A percentile compares a stretch with the other conserved stretches of the same genome.
Conservation (phyloP, 2,329 filamentous ascomycete species). For the Fusarium sp. region DNA sequence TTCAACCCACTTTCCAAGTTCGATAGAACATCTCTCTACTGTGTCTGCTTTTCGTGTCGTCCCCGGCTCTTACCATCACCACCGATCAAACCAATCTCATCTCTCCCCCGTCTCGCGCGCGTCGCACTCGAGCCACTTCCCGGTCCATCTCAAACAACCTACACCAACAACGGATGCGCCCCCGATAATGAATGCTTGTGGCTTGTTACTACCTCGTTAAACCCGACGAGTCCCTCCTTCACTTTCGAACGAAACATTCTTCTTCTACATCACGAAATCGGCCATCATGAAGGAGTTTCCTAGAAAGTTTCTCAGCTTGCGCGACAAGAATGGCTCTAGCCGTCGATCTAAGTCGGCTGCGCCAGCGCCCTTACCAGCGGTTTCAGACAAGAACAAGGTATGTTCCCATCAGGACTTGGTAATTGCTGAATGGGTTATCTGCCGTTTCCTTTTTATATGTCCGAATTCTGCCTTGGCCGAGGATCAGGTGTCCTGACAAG, state of each 20-base stretch:
- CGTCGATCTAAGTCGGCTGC: conserved; percentile 68
- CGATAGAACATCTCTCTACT: not conserved
- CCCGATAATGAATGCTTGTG: conserved; percentile 50
- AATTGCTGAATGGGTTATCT: not conserved
- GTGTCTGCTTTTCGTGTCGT: not conserved
- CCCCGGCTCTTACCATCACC: conserved; percentile 5
- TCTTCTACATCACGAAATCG: not conserved
- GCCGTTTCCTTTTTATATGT: not conserved
- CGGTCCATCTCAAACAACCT: conserved; percentile 25
- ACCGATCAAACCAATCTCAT: conserved; percentile 7
- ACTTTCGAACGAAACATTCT: conserved; percentile 6
- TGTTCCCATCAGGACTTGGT: conserved; percentile 29
- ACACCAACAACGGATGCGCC: conserved; percentile 32
- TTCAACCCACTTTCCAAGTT: not conserved
- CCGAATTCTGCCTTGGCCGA: not conserved
- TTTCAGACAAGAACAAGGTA: conserved; percentile 61
- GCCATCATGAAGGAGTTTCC: conserved; percentile 66
- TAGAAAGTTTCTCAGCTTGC: conserved; percentile 76
- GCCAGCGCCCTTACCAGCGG: conserved; percentile 55
- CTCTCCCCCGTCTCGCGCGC: conserved; percentile 17
- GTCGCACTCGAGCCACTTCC: conserved; percentile 36
- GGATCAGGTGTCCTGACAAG: conserved; percentile 19
- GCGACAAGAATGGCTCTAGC: conserved; percentile 71
- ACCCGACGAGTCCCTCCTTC: conserved; percentile 44
- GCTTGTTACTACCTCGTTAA: conserved; percentile 50